These are phyloP conservation scores for Corymbia maculata DNA, from an alignment of 345 rosid genomes.

Conservation along the genomic window DNA sequence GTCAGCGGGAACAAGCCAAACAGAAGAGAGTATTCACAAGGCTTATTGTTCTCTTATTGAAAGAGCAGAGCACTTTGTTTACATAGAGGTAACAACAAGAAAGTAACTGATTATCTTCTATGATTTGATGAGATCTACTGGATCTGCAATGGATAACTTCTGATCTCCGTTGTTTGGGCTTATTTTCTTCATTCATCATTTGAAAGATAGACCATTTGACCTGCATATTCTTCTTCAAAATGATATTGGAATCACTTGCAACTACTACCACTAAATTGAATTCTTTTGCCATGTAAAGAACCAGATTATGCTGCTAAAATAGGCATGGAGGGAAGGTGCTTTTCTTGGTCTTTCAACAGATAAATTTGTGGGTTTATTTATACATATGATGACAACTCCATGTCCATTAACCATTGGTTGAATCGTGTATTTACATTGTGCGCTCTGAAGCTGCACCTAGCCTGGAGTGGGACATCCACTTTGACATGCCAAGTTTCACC, in stretches of 20 bases:
- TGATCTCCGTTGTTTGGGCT: not conserved
- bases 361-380: not conserved
- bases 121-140: not conserved
- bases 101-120: not conserved
- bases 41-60: constrained; percentile 78
- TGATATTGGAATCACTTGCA: not conserved
- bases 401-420: not conserved
- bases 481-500: not conserved
- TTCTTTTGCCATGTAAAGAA: not conserved
- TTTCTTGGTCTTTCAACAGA: not conserved
- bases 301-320: not conserved
- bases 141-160: not conserved
- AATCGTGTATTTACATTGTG: not conserved
- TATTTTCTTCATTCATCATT: not conserved
- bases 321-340: not conserved
- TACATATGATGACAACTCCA: not conserved
- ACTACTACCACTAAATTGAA: not conserved
- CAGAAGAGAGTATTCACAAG: constrained; percentile 86
- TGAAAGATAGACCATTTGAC: not conserved
- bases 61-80: constrained; percentile 75
- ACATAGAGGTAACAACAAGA: constrained; percentile 62
- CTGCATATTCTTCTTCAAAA: not conserved
- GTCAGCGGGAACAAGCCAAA: constrained; percentile 84
- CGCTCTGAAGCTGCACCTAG: not conserved
- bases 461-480: not conserved